Percentiles rank a stretch among this genome's conserved stretches.
These are phyloP conservation scores for Pseudogymnoascus sp. DNA, from an alignment of 2,329 filamentous ascomycete species.

Conservation along the genomic window DNA sequence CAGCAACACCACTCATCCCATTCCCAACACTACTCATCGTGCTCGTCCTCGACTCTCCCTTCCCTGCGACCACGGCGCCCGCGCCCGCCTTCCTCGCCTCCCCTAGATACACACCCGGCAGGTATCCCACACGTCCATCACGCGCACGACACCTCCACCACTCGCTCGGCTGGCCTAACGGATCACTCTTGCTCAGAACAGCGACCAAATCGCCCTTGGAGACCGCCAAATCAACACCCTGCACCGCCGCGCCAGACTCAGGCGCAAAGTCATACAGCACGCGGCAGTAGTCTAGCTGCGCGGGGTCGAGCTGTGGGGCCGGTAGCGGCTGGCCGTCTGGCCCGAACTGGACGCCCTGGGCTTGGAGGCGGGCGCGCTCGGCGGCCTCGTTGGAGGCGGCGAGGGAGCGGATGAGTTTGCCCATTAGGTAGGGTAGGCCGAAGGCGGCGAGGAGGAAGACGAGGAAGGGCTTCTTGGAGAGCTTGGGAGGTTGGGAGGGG, in stretches of 20 bases:
- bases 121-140: slow-evolving; percentile 83
- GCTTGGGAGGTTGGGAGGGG: slow-evolving; percentile 52
- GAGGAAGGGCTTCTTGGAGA: slow-evolving; percentile 90
- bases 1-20: slow-evolving; percentile 37
- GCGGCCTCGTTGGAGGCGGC: slow-evolving; percentile 82
- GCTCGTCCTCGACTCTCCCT: slow-evolving; percentile 41
- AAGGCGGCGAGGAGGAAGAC: slow-evolving; percentile 95
- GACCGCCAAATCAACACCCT: slow-evolving; percentile 80
- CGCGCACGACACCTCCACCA: slow-evolving; percentile 95
- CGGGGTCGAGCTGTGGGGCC: slow-evolving; percentile 63
- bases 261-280: slow-evolving; percentile 91
- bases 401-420: slow-evolving; percentile 83
- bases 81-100: slow-evolving; percentile 52
- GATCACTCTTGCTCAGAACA: slow-evolving; percentile 86
- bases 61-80: slow-evolving; percentile 24
- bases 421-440: slow-evolving; percentile 92
- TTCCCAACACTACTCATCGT: slow-evolving; percentile 22
- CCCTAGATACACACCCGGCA: slow-evolving; percentile 86
- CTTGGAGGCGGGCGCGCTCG: slow-evolving; percentile 53
- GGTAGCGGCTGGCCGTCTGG: slow-evolving; percentile 39
- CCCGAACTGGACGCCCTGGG: slow-evolving; percentile 45
- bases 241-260: slow-evolving; percentile 53
- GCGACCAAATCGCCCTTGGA: slow-evolving; percentile 95
- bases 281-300: slow-evolving; percentile 93
- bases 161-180: slow-evolving; percentile 82